Evolutionary conservation across 2,329 filamentous ascomycete genomes (phyloP).

Genomic region (Keithomyces neogunnii): DNA sequence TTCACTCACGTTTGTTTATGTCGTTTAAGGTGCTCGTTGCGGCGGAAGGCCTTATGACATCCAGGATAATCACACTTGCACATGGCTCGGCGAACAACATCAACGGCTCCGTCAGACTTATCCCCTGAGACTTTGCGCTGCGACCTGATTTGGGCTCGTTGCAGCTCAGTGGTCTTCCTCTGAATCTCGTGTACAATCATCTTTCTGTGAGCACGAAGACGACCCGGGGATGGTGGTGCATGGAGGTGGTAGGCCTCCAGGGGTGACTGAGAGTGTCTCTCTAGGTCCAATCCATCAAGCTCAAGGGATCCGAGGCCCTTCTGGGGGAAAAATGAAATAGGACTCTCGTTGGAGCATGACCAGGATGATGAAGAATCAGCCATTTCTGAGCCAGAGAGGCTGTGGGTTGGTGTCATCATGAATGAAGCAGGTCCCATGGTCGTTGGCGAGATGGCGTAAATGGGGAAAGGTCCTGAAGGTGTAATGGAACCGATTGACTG

Average conservation of each 20-base stretch:
- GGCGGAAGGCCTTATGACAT: slow-evolving; percentile 41
- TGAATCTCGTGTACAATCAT: slow-evolving; percentile 33
- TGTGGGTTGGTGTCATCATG: slow-evolving; percentile 32
- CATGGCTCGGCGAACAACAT: slow-evolving; percentile 30
- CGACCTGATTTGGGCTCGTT: slow-evolving; percentile 29
- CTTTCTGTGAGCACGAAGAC: slow-evolving; percentile 27
- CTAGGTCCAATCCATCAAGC: slow-evolving; percentile 25
- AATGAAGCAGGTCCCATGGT: slow-evolving; percentile 24
- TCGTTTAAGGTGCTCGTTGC: slow-evolving; percentile 48
- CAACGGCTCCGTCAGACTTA: slow-evolving; percentile 22
- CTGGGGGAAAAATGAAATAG: slow-evolving; percentile 30
- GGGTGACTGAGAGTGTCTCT: slow-evolving; percentile 27
- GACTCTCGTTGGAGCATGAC: slow-evolving; percentile 32
- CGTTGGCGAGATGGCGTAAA: slow-evolving; percentile 26
- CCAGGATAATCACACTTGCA: slow-evolving; percentile 37
- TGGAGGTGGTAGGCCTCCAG: slow-evolving; percentile 22
- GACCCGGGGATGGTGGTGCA: slow-evolving; percentile 23
- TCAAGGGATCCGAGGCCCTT: slow-evolving; percentile 21
- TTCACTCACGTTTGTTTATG: slow-evolving; percentile 43
- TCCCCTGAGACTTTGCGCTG: slow-evolving; percentile 19
- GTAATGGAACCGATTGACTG: slow-evolving; percentile 27
- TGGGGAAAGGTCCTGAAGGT: slow-evolving; percentile 26
- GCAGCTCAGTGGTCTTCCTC: slow-evolving; percentile 35
- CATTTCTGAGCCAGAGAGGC: slow-evolving; percentile 29
- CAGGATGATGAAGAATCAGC: slow-evolving; percentile 28